A percentile compares a stretch with the other conserved stretches of the same genome.
phyloP scores from a whole-genome alignment of 345 rosid genomes.

The Cardiospermum halicacabum region DNA sequence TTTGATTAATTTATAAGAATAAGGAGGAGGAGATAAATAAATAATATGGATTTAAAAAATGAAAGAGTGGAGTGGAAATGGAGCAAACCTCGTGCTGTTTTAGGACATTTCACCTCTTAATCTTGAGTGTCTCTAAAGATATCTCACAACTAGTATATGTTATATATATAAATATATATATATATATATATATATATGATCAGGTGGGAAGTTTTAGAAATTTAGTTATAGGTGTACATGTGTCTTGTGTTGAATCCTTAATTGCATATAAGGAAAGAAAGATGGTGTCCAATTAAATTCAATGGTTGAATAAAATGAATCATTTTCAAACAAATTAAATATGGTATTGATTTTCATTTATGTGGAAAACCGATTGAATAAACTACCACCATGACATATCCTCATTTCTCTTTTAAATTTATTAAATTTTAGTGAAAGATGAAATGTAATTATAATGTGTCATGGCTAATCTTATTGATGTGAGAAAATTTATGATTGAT shows the following conservation, averaged over 20 bases:
- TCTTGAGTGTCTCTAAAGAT: constrained; percentile 40
- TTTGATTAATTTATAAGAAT: background rate
- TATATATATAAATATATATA: background rate
- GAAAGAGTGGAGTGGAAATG: constrained; percentile 18
- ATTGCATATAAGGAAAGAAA: background rate
- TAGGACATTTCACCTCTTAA: constrained; percentile 32
- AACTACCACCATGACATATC: too few species aligned
- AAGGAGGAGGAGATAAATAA: background rate
- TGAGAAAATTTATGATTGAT: too few species aligned
- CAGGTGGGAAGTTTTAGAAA: too few species aligned
- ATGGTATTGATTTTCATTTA: background rate
- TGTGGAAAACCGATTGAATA: background rate
- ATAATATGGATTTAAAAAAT: background rate
- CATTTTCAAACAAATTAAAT: background rate
- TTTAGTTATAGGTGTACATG: too few species aligned
- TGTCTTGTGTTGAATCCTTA: background rate
- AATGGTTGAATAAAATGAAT: background rate
- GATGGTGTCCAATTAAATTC: background rate
- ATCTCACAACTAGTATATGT: background rate
- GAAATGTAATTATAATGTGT: too few species aligned
- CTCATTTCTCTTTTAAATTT: too few species aligned
- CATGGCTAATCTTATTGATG: too few species aligned
- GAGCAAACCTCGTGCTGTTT: constrained; percentile 15
- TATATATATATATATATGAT: too few species aligned
- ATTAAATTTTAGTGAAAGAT: too few species aligned